Evolutionary conservation across 345 rosid species (phyloP).

Genomic region (Lumnitzera littorea): DNA sequence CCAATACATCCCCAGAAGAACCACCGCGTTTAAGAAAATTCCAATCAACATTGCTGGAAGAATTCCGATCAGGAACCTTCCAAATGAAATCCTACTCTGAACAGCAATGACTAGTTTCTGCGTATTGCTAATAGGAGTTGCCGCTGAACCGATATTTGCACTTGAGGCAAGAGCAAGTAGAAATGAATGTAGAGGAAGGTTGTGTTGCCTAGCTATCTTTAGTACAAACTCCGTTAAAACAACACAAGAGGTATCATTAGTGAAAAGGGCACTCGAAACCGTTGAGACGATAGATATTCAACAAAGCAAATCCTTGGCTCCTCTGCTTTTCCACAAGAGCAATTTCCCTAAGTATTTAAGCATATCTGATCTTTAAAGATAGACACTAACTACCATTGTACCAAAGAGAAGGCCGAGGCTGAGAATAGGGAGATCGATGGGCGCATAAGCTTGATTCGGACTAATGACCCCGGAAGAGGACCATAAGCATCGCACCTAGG

Average conservation of each 20-base stretch:
- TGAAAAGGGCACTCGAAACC: constrained; percentile 73
- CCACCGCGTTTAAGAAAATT: constrained; percentile 38
- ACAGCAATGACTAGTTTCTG: constrained; percentile 80
- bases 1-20: constrained; percentile 69
- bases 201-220: constrained; percentile 73
- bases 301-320: constrained; percentile 63
- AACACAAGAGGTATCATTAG: constrained; percentile 78
- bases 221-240: constrained; percentile 73
- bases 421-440: constrained; percentile 76
- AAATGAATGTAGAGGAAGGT: constrained; percentile 74
- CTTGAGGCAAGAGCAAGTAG: constrained; percentile 77
- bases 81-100: constrained; percentile 55
- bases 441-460: constrained; percentile 70
- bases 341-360: constrained; percentile 67
- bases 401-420: constrained; percentile 90
- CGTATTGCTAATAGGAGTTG: constrained; percentile 88
- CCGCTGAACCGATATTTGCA: constrained; percentile 81
- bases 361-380: constrained; percentile 81
- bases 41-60: constrained; percentile 70
- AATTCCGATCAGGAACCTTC: constrained; percentile 48
- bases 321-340: constrained; percentile 63
- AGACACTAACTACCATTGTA: constrained; percentile 76
- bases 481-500: constrained; percentile 82
- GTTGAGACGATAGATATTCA: constrained; percentile 70
- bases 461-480: constrained; percentile 59